phyloP scores from a whole-genome alignment of 331 rosid genomes.

The Telfairia occidentalis region DNA sequence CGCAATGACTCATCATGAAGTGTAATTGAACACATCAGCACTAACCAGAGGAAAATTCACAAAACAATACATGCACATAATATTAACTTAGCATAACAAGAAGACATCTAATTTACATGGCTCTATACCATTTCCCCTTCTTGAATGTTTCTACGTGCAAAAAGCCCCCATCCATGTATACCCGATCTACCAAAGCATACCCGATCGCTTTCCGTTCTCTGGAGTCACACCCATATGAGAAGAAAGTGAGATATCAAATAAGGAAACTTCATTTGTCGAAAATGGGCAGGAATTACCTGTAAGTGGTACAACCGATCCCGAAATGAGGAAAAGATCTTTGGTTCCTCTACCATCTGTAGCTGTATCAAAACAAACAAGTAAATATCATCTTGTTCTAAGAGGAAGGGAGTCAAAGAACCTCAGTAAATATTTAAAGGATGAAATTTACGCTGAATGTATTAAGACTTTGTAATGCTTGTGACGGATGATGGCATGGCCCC shows the following conservation, averaged over 20 bases:
- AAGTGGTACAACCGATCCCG: conserved; percentile 84
- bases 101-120: not conserved
- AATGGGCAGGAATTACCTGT: conserved; percentile 51
- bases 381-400: not conserved
- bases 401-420: not conserved
- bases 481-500: conserved; percentile 75
- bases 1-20: not conserved
- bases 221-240: conserved; percentile 23
- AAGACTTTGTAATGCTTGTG: conserved; percentile 45
- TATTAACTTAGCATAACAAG: not conserved
- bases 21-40: not conserved
- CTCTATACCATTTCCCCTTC: conserved; percentile 93
- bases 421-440: conserved; percentile 15
- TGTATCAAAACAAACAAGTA: conserved; percentile 19
- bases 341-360: conserved; percentile 57
- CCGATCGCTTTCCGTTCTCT: conserved; percentile 84
- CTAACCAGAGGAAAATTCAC: not conserved
- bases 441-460: conserved; percentile 49
- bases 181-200: conserved; percentile 99
- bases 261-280: conserved; percentile 5
- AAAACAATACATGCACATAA: not conserved
- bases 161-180: conserved; percentile 99
- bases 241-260: conserved; percentile 25
- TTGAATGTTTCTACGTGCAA: conserved; percentile 82
- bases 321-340: conserved; percentile 68